Base-by-base conservation (phyloP, 2,329 filamentous ascomycete genomes). In the Sporothrix pseudoabietina region DNA sequence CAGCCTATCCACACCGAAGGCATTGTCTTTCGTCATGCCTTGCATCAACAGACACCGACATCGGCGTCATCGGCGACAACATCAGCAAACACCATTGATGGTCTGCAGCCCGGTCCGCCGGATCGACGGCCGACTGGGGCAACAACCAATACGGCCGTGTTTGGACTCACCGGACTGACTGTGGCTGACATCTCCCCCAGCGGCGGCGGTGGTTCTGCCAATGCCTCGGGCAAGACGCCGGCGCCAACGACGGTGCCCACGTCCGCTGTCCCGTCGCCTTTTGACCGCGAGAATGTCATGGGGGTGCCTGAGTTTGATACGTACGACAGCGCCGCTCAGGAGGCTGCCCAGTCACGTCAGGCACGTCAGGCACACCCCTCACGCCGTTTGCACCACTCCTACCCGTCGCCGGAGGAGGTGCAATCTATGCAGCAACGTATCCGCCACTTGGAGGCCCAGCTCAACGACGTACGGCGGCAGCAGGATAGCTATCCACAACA, bases 391-490 rank as follows among this genome's bases (percentile, higher is more conserved):
- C 14, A 61, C n/a, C 30, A 61, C 30, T 16, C 57, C 1, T 12
- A 61, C 30, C 2, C 55, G 3, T 54, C 68, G 4, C 68, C 49
- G 10, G 30, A 32, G 5, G 39, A 47, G 14, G 49, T 44, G 39
- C 57, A 30, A 66, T 35, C 71, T 6, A 41, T 74, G 61, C 39
- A 35, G 10, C 44, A 49, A 16, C 70, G 57, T 32, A 74, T 74
- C 69, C 72, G 69, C 16, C 52, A 63, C 32, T 44, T 74, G n/a
- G 72, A 74, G 55, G 54, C 14, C 39, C 63, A 72, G 47, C 63
- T 74, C 41, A 39, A 54, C 16, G 63, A 30, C 12, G 22, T 44
- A 52, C 30, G 72, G 5, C 39, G 44, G 41, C 9, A 63, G 47
- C 54, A 54, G 41, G 39, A 47, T 9, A 19, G 14, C 4, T n/a